Base-by-base conservation (phyloP, 179 eudicot species). In the Beta macrorhiza region DNA sequence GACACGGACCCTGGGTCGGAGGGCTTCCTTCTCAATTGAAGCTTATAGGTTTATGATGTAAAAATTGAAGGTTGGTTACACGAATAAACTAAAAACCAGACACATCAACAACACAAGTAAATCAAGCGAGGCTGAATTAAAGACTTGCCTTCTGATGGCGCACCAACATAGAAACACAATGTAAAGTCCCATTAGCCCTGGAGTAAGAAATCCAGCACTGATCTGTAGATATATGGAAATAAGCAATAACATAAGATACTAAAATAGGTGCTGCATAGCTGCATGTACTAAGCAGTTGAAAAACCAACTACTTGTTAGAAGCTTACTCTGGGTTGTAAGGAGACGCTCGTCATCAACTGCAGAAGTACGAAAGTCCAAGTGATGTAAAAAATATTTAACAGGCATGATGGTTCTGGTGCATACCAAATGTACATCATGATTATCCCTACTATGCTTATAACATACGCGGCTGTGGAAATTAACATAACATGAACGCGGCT, bases 391-490 rank as follows among this genome's bases (percentile, higher is more conserved):
- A 93, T 88, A 85, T 93, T 93, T n/a, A 90, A 87, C 47, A 89
- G 83, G 81, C 98, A 93, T 59, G 98, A 86, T 61, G 89, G 79
- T 14, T 89, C 87, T 42, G 97, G 98, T 11, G 90, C 91, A 81
- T 93, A 93, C 97, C 95, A 90, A 45, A 93, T 79, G 83, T 90
- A 93, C 94, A 93, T 85, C 85, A 91, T 55, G 63, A 93, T 88
- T 62, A 92, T 85, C 78, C 98, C 98, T 22, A 87, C 55, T 67
- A 92, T 85, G 89, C 92, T 87, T 53, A 92, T 63, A 7, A 91
- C 79, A 67, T 92, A 92, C 32, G 93, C 86, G 29, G 84, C 78
- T 17, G 89, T 87, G 45, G 98, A 88, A 49, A 84, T 82, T 67
- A 90, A 56, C 84, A 85, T 88, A 78, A 85, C 88, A 65, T 92